These are phyloP conservation scores for Hypoxylon sp. DNA, from an alignment of 2,329 filamentous ascomycete species.

Conservation along the genomic window DNA sequence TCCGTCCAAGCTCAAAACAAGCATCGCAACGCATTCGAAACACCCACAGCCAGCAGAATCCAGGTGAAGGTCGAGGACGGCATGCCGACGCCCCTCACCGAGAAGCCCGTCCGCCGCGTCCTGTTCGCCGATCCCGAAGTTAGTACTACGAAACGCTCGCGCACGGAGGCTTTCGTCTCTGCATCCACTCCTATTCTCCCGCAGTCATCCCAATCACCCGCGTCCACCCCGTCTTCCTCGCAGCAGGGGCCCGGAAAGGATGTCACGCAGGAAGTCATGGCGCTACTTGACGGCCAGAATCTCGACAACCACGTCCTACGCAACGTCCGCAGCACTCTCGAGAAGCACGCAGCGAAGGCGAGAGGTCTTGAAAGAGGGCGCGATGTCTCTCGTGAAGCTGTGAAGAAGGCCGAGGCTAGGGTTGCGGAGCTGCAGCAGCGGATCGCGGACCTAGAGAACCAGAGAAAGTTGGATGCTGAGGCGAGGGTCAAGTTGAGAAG, in stretches of 20 bases:
- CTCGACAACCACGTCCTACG: constrained; percentile 58
- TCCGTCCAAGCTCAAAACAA: constrained; percentile 33
- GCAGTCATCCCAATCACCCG: constrained; percentile 16
- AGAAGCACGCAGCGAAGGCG: constrained; percentile 69
- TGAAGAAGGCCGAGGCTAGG: constrained; percentile 73
- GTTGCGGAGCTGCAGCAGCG: constrained; percentile 57
- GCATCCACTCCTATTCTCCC: neutral
- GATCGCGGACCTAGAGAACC: constrained; percentile 59
- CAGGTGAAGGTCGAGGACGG: constrained; percentile 38
- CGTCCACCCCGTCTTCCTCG: constrained; percentile 30
- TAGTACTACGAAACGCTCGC: constrained; percentile 43
- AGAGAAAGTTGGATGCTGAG: constrained; percentile 52
- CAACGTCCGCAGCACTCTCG: constrained; percentile 63
- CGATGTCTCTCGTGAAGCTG: constrained; percentile 73
- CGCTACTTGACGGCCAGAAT: constrained; percentile 62
- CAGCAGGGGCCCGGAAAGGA: constrained; percentile 43
- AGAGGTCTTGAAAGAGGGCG: constrained; percentile 75
- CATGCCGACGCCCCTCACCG: constrained; percentile 51
- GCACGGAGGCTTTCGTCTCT: constrained; percentile 30
- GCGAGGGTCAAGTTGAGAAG: constrained; percentile 58
- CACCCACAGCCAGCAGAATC: constrained; percentile 35
- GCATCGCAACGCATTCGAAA: constrained; percentile 39
- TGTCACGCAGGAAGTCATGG: constrained; percentile 65
- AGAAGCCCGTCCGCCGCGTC: constrained; percentile 49
- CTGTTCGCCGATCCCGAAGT: constrained; percentile 47